Evolutionary conservation across 1,284 basidiomycete species (phyloP).

Genomic region (Stygiomarasmius scandens): DNA sequence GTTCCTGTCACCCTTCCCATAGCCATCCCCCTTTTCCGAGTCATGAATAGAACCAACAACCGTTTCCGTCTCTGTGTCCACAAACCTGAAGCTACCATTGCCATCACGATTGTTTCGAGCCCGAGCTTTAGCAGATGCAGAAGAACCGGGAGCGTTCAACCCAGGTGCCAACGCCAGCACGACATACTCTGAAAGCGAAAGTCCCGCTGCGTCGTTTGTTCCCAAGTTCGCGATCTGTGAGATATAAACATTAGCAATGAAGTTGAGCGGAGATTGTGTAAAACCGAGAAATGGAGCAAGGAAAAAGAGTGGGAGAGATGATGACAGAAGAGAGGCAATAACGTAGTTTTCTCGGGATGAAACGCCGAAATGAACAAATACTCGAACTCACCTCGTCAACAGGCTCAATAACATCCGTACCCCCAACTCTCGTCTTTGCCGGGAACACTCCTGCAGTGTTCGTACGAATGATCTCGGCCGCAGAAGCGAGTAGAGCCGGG

Average conservation of each 20-base stretch:
- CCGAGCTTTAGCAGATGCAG: not conserved
- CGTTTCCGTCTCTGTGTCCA: not conserved
- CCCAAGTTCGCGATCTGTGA: conserved; percentile 42
- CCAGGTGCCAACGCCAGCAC: conserved; percentile 39
- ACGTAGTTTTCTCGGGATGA: too few species aligned
- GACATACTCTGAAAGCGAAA: conserved; percentile 41
- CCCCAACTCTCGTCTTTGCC: conserved; percentile 35
- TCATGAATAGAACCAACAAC: not conserved
- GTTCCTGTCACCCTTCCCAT: too few species aligned
- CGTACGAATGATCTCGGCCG: conserved; percentile 37
- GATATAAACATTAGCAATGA: too few species aligned
- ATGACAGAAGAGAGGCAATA: too few species aligned
- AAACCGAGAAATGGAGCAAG: too few species aligned
- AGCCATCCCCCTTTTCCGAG: not conserved
- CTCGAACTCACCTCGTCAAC: conserved; percentile 33
- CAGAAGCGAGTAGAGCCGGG: conserved; percentile 36
- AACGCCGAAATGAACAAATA: not conserved
- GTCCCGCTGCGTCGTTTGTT: conserved; percentile 42
- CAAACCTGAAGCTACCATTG: not conserved
- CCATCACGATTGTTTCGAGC: too few species aligned
- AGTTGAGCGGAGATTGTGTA: not conserved
- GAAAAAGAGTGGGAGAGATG: too few species aligned
- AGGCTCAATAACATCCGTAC: conserved; percentile 41
- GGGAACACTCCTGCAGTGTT: conserved; percentile 40
- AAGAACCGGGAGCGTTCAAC: conserved; percentile 25